A percentile compares a stretch with the other conserved stretches of the same genome.
Conservation (phyloP, 2,329 filamentous ascomycete genomes). For the Cladosporium cucumerinum region DNA sequence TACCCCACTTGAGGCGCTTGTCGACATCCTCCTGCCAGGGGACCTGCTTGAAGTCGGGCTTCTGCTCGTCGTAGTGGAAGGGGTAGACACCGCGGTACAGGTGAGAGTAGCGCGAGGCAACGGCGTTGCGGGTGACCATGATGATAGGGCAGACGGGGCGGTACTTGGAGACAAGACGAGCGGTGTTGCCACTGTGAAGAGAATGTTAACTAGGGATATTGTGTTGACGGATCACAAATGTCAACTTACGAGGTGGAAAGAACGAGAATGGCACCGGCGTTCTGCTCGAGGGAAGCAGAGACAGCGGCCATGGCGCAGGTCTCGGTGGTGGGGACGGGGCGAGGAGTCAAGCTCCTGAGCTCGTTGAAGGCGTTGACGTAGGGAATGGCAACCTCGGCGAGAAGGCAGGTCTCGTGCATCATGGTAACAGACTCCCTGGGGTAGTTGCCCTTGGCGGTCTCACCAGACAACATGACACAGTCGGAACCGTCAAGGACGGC, state of each 20-base stretch:
- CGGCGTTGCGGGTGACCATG: conserved; percentile 90
- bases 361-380: conserved; percentile 97
- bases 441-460: conserved; percentile 97
- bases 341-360: conserved; percentile 75
- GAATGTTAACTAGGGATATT: conserved; percentile 58
- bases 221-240: conserved; percentile 81
- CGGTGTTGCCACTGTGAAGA: conserved; percentile 71
- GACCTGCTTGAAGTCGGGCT: conserved; percentile 88
- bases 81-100: conserved; percentile 97
- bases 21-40: conserved; percentile 99
- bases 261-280: conserved; percentile 92
- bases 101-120: conserved; percentile 84
- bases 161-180: conserved; percentile 95
- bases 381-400: conserved; percentile 94
- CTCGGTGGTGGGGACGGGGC: conserved; percentile 84
- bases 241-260: conserved; percentile 76
- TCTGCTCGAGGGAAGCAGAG: conserved; percentile 90
- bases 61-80: conserved; percentile 87
- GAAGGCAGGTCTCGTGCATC: conserved; percentile 97
- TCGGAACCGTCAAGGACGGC: conserved; percentile 96
- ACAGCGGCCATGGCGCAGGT: conserved; percentile 97
- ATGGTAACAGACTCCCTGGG: conserved; percentile 87
- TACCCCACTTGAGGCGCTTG: conserved; percentile 94
- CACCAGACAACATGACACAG: conserved; percentile 99
- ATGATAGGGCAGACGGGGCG: conserved; percentile 98